These are phyloP conservation scores for Dictyostelium citrinum DNA, from an alignment of 78 protist species.

Conservation along the genomic window DNA sequence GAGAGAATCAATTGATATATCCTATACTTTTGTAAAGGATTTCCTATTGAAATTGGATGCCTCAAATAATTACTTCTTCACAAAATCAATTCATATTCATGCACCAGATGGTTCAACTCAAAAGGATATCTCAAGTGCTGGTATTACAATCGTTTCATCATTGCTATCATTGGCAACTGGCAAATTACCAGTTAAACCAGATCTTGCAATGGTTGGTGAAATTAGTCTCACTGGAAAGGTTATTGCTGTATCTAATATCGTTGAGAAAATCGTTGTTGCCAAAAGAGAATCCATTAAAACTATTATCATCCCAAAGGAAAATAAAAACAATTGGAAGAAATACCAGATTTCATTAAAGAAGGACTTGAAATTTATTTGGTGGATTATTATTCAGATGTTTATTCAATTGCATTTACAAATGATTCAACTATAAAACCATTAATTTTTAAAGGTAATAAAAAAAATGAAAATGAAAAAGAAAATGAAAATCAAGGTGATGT, in stretches of 20 bases:
- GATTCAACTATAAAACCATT: slow-evolving; percentile 2
- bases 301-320: slow-evolving; percentile 89
- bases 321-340: slow-evolving; percentile 88
- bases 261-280: slow-evolving; percentile 94
- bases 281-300: slow-evolving; percentile 78
- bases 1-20: slow-evolving; percentile 89
- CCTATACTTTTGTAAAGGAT: slow-evolving; percentile 79
- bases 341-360: slow-evolving; percentile 81
- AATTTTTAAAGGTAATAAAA: neutral
- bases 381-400: slow-evolving; percentile 86
- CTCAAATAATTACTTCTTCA: slow-evolving; percentile 16
- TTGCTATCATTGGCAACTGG: slow-evolving; percentile 87
- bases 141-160: slow-evolving; percentile 89
- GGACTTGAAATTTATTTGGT: slow-evolving; percentile 85
- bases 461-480: neutral
- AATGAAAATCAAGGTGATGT: neutral
- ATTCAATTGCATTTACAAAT: slow-evolving; percentile 51
- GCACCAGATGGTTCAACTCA: slow-evolving; percentile 94
- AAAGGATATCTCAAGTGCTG: slow-evolving; percentile 96
- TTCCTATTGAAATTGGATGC: slow-evolving; percentile 30
- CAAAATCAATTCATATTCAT: slow-evolving; percentile 91
- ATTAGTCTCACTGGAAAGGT: slow-evolving; percentile 90
- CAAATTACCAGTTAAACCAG: slow-evolving; percentile 34
- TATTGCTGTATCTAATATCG: slow-evolving; percentile 92
- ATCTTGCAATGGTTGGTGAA: slow-evolving; percentile 96